Evolutionary conservation across 2,329 filamentous ascomycete genomes (phyloP).

Genomic region (Epichloe aotearoae): DNA sequence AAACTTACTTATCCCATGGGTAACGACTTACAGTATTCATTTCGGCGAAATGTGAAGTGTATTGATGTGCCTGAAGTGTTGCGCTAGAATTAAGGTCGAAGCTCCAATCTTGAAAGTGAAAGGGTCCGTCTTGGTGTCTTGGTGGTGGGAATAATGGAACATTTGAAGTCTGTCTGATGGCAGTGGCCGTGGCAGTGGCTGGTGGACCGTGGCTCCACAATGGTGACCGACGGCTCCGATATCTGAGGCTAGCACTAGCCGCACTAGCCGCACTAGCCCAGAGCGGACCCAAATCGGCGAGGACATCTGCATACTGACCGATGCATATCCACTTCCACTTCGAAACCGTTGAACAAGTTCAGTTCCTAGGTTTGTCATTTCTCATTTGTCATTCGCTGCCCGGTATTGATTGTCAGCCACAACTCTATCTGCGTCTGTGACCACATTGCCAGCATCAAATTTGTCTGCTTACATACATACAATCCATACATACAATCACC

Average conservation of each 20-base stretch:
- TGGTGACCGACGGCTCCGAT: too few relatives aligned
- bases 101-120: background rate
- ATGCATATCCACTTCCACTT: background rate
- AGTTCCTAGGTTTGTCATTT: background rate
- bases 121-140: too few relatives aligned
- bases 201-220: background rate
- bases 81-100: background rate
- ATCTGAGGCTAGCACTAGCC: too few relatives aligned
- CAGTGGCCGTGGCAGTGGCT: background rate
- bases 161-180: background rate
- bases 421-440: background rate
- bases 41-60: background rate
- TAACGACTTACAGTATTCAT: slow-evolving; percentile 43
- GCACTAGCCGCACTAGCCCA: too few relatives aligned
- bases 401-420: background rate
- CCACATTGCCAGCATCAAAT: background rate
- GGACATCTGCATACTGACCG: background rate
- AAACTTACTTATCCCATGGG: background rate
- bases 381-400: background rate
- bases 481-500: background rate
- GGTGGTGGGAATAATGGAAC: background rate
- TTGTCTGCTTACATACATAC: background rate
- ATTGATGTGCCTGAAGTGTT: background rate
- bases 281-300: too few relatives aligned
- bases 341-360: background rate